A percentile compares a stretch with the other conserved stretches of the same genome.
These are phyloP conservation scores for Tylopilus microsporus DNA, from an alignment of 1,284 basidiomycete genomes.

Conservation along the genomic window DNA sequence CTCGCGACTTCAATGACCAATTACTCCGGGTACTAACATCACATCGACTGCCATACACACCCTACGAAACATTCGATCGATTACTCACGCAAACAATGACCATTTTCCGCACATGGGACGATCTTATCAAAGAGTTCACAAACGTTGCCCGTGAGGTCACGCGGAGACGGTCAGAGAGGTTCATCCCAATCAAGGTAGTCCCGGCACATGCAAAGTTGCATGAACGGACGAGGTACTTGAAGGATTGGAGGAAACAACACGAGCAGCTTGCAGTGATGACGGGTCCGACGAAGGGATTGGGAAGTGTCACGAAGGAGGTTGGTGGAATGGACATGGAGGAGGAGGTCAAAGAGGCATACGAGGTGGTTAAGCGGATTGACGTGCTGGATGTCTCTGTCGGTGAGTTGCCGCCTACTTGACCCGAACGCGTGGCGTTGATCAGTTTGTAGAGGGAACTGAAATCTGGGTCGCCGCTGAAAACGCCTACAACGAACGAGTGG, in stretches of 20 bases:
- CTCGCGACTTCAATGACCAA: conserved; percentile 93
- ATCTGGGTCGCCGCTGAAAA: conserved; percentile 97
- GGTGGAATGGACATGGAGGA: conserved; percentile 95
- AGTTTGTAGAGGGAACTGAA: conserved; percentile 80
- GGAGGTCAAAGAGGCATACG: conserved; percentile 92
- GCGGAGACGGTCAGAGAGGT: conserved; percentile 86
- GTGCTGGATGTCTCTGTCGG: conserved; percentile 90
- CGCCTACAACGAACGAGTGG: conserved; percentile 96
- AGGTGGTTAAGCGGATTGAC: conserved; percentile 93
- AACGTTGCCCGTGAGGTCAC: conserved; percentile 95
- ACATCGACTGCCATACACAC: conserved; percentile 88
- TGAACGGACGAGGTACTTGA: conserved; percentile 82
- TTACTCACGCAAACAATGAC: conserved; percentile 71
- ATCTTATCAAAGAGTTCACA: conserved; percentile 96
- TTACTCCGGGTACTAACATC: conserved; percentile 87
- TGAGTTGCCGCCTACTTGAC: conserved; percentile 34
- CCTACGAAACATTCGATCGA: conserved; percentile 90
- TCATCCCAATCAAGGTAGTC: conserved; percentile 95
- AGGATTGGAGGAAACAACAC: conserved; percentile 94
- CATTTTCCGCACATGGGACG: conserved; percentile 95
- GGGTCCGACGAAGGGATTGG: conserved; percentile 83
- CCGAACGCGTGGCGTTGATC: conserved; percentile 1
- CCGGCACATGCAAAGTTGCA: conserved; percentile 90
- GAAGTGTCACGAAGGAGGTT: conserved; percentile 65
- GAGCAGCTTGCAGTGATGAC: conserved; percentile 98